Evolutionary conservation across 139 green algal species (phyloP), one percentile per base, ranked within the genome.

Genomic region (Micractinium conductrix): DNA sequence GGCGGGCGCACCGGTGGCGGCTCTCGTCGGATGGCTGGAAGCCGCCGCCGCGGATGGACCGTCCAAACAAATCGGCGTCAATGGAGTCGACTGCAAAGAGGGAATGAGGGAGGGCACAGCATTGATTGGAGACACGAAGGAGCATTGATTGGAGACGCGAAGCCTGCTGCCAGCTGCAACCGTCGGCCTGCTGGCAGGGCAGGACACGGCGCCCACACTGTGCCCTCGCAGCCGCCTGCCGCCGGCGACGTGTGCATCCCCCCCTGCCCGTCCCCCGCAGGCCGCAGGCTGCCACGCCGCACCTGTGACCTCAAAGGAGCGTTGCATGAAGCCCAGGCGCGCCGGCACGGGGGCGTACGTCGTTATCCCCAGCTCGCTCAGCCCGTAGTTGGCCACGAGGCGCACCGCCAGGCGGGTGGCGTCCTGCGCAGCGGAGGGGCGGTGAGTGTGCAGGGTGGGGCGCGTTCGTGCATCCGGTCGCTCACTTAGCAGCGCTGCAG

Each of bases 61-160:
- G 60, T 40, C 80, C 87, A 84, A 93, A 93, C 55, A 93, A 72
- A 83, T 93, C 87, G 19, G 70, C 74, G 68, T 93, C 91, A 42
- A 92, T 90, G 85, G 88, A 90, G 81, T 93, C 91, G 19, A 91
- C 81, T 83, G 78, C 76, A 19, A 7, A 44, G 38, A 55, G 58
- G 24, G 8, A 45, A 28, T 12, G 28, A 42, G 4, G 33, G 21
- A 40, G 30, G 5, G 42, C 8, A 24, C n/a, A 24, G 2, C 9
- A 50, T n/a, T 58, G 72, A 55, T 58, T 38, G 38, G 24, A 30
- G 87, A 80, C 82, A 91, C 89, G 33, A 91, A 89, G 44, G 37
- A 72, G n/a, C 71, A 55, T 72, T 86, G 65, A 48, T 76, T 84
- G 74, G 83, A 88, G 43, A n/a, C n/a, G n/a, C n/a, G n/a, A n/a